phyloP scores from a whole-genome alignment of 768 basidiomycete species.

The Lactarius quietus region DNA sequence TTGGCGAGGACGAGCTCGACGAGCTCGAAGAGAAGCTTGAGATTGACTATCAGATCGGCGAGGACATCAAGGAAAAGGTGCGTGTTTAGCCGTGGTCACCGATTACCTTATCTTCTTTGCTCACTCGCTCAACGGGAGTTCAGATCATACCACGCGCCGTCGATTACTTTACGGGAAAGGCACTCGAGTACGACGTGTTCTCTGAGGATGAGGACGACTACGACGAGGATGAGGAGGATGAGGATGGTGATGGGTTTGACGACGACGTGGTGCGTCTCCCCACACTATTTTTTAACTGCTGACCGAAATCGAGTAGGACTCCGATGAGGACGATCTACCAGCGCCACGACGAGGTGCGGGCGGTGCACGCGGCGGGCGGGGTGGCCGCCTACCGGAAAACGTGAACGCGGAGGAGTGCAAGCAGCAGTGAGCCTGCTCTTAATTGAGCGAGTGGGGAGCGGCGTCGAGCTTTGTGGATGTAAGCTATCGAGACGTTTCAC shows the following conservation, averaged over 20 bases:
- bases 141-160: slow-evolving; percentile 93
- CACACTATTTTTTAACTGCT: slow-evolving; percentile 12
- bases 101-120: slow-evolving; percentile 3
- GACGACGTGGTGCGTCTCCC: slow-evolving; percentile 49
- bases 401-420: slow-evolving; percentile 87
- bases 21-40: slow-evolving; percentile 93
- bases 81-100: slow-evolving; percentile 15
- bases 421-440: slow-evolving; percentile 59
- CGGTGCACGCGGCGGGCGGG: slow-evolving; percentile 44
- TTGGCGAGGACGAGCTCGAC: slow-evolving; percentile 82
- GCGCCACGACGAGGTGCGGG: slow-evolving; percentile 44
- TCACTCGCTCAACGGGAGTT: neutral
- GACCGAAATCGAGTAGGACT: slow-evolving; percentile 44
- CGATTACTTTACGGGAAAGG: slow-evolving; percentile 98
- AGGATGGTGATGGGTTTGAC: slow-evolving; percentile 58
- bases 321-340: slow-evolving; percentile 65
- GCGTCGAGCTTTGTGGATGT: neutral
- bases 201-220: slow-evolving; percentile 37
- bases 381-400: slow-evolving; percentile 41
- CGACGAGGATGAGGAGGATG: slow-evolving; percentile 55
- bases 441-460: neutral
- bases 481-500: neutral
- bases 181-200: slow-evolving; percentile 71
- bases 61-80: slow-evolving; percentile 96
- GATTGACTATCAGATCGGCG: slow-evolving; percentile 96